Evolutionary conservation across 2,329 filamentous ascomycete genomes (phyloP), one percentile per base, ranked within the genome.

Genomic region (Stemphylium beticola): DNA sequence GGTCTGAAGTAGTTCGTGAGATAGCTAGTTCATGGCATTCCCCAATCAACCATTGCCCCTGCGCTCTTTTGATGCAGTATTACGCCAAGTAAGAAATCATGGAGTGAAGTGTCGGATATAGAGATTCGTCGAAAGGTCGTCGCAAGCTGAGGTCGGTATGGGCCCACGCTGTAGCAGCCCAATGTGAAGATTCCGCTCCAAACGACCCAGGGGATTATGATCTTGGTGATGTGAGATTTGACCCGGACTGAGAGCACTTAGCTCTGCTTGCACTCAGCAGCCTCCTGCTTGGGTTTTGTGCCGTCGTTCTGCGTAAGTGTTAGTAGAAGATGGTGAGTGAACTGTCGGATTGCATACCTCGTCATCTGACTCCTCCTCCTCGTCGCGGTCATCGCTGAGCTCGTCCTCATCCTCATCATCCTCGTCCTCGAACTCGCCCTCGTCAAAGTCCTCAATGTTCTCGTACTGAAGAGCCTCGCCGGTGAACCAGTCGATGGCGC

Each of bases 401-500:
- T 96, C 91, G 58, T 96, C 91, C 62, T 93, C 90, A 48, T 96
- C 93, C 54, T 97, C 93, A 47, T 97, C 93, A 15, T 96, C 92
- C 24, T 97, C 93, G 47, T 96, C 93, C 56, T 93, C 90, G 64
- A 90, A 92, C 61, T 91, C 91, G 60, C 88, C 90, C 69, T 89
- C 89, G 51, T 93, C 89, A 61, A 92, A 82, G 58, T 93, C 92
- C 49, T 96, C 90, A 57, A 96, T 79, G 76, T 97, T 93, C 83
- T 99, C 95, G 69, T 92, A 99, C 68, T 95, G 93, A 61, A 99
- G 87, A 66, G 95, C 95, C 81, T 99, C 95, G 54, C 95, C 95
- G 48, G 95, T 99, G 78, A 99, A 99, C 95, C 95, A 99, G 80
- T 99, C 95, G 70, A 99, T 95, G 53, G 96, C 95, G 67, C 93